Percentiles rank a stretch among this genome's conserved stretches.
These are phyloP conservation scores for Aristolochia fimbriata DNA, from an alignment of 164 flowering plant species.

Conservation along the genomic window DNA sequence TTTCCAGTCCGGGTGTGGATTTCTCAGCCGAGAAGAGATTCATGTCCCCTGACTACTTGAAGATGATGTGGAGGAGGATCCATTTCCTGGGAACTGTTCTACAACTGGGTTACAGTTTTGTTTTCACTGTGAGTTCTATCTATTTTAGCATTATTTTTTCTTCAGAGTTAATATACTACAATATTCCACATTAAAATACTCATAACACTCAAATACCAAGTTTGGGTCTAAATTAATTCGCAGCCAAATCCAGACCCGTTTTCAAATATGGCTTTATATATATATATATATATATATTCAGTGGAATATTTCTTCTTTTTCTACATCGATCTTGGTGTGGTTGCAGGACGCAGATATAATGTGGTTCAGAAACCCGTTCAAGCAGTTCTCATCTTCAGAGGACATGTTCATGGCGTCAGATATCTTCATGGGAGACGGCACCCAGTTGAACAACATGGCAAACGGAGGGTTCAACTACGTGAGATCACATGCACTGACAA, in stretches of 20 bases:
- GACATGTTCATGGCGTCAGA: conserved; percentile 22
- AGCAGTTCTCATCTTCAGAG: neutral
- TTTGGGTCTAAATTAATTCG: too few species aligned
- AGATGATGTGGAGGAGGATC: conserved; percentile 17
- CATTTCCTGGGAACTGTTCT: conserved; percentile 15
- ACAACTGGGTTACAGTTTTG: conserved; percentile 29
- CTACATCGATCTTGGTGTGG: too few species aligned
- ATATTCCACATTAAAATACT: too few species aligned
- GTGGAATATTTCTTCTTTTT: too few species aligned
- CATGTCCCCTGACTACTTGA: conserved; percentile 14
- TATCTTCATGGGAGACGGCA: conserved; percentile 5
- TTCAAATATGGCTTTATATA: too few species aligned
- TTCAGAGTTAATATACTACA: too few species aligned
- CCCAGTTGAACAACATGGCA: conserved; percentile 8
- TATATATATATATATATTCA: too few species aligned
- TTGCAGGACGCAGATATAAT: conserved; percentile 39
- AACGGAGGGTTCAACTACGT: conserved; percentile 24
- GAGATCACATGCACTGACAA: conserved; percentile 8
- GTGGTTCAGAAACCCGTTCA: conserved; percentile 35
- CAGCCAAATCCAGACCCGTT: too few species aligned
- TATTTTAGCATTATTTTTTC: neutral
- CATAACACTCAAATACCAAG: too few species aligned
- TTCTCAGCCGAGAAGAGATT: conserved; percentile 16
- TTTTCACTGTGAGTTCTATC: conserved; percentile 22
- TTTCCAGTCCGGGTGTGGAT: conserved; percentile 11